These are phyloP conservation scores for Eutypa lata DNA, from an alignment of 2,329 filamentous ascomycete species.

Conservation along the genomic window DNA sequence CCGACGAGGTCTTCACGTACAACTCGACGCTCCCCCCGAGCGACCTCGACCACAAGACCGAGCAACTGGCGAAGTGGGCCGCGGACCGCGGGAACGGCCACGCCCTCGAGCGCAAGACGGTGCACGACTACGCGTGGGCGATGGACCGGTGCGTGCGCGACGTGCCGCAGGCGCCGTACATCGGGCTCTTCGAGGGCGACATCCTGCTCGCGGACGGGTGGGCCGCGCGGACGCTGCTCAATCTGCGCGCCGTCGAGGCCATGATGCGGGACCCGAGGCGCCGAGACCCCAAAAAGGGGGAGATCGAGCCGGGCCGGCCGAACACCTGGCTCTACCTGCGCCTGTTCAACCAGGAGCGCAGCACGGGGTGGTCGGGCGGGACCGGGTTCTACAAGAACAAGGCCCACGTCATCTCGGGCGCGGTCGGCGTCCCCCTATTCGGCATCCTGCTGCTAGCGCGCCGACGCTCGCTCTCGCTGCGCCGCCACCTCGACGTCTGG, in stretches of 20 bases:
- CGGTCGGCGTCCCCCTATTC: slow-evolving; percentile 21
- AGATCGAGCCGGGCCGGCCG: slow-evolving; percentile 21
- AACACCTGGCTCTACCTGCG: slow-evolving; percentile 29
- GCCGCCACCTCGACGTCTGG: slow-evolving; percentile 25
- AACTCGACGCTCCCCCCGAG: slow-evolving; percentile 13
- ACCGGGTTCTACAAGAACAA: slow-evolving; percentile 28
- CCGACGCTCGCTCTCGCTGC: slow-evolving; percentile 14
- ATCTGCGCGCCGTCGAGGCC: slow-evolving; percentile 19
- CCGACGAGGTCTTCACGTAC: slow-evolving; percentile 27
- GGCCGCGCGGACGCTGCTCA: slow-evolving; percentile 23
- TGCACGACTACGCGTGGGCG: slow-evolving; percentile 29
- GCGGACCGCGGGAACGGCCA: slow-evolving; percentile 17
- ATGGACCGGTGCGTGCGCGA: slow-evolving; percentile 22
- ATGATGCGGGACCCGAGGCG: slow-evolving; percentile 27
- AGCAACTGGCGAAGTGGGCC: slow-evolving; percentile 17
- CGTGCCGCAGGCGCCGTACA: slow-evolving; percentile 27
- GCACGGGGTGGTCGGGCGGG: slow-evolving; percentile 26
- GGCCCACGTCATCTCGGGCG: slow-evolving; percentile 24
- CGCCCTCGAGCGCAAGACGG: slow-evolving; percentile 24
- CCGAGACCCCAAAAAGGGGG: slow-evolving; percentile 16
- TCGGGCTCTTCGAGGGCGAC: slow-evolving; percentile 29
- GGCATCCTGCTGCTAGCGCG: slow-evolving; percentile 17
- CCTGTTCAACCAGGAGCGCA: slow-evolving; percentile 29
- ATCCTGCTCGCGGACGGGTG: slow-evolving; percentile 29
- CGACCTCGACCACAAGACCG: slow-evolving; percentile 17